Conservation (phyloP, 768 basidiomycete species). For the Russula dissimulans region DNA sequence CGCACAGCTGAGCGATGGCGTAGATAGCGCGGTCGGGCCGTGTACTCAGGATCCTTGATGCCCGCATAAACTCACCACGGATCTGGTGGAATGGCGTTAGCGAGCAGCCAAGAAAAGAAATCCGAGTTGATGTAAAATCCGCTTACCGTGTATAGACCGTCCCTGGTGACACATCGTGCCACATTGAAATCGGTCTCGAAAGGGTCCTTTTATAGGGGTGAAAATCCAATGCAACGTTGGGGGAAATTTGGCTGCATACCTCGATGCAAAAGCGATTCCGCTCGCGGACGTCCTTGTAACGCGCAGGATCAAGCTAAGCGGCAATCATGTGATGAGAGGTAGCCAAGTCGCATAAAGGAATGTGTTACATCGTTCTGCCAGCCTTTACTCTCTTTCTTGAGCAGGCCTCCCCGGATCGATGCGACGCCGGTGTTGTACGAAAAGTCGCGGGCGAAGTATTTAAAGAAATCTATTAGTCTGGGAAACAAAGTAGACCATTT, state of each 20-base stretch:
- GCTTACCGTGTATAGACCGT: slow-evolving; percentile 87
- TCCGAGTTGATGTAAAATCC: not conserved
- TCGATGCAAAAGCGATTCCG: slow-evolving; percentile 95
- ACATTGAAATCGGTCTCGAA: slow-evolving; percentile 97
- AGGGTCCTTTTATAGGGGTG: slow-evolving; percentile 58
- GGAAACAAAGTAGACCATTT: slow-evolving; percentile 1
- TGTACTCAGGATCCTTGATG: slow-evolving; percentile 70
- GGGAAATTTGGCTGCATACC: slow-evolving; percentile 33
- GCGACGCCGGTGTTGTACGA: slow-evolving; percentile 84
- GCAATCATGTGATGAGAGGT: not conserved
- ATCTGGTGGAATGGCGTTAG: slow-evolving; percentile 46
- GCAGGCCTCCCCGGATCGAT: slow-evolving; percentile 78
- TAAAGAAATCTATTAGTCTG: slow-evolving; percentile 96
- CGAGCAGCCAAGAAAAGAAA: not conserved
- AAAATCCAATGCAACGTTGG: not conserved
- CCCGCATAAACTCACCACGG: slow-evolving; percentile 97
- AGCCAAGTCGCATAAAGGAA: not conserved
- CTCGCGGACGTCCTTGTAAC: slow-evolving; percentile 69
- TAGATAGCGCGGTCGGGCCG: slow-evolving; percentile 75
- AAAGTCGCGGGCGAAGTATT: slow-evolving; percentile 92
- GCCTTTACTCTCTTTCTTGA: slow-evolving; percentile 88
- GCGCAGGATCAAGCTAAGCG: slow-evolving; percentile 23
- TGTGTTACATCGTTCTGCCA: slow-evolving; percentile 71
- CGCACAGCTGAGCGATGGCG: slow-evolving; percentile 83
- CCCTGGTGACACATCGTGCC: slow-evolving; percentile 90